Percentiles rank a stretch among this genome's conserved stretches.
phyloP scores from a whole-genome alignment of 106 monocot species.

The Acorus calamus region DNA sequence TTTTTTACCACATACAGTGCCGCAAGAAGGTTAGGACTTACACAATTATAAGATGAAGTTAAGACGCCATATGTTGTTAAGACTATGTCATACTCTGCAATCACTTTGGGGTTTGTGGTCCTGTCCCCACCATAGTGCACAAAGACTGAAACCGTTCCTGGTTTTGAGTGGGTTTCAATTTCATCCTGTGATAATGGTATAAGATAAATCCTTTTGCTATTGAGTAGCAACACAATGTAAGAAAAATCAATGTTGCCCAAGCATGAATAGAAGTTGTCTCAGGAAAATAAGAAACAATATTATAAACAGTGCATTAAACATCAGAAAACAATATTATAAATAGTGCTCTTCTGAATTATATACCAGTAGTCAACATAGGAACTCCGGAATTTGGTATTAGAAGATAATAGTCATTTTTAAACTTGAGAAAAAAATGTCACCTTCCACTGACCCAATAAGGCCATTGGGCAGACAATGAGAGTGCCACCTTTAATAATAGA shows the following conservation, averaged over 20 bases:
- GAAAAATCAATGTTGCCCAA: too few relatives aligned
- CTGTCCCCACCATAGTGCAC: constrained; percentile 80
- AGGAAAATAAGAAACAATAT: neutral
- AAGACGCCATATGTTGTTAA: constrained; percentile 85
- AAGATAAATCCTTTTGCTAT: too few relatives aligned
- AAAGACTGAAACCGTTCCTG: constrained; percentile 66
- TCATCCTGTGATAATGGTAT: constrained; percentile 47
- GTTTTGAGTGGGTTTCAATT: constrained; percentile 55
- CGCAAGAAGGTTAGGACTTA: constrained; percentile 12
- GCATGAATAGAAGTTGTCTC: too few relatives aligned
- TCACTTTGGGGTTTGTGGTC: constrained; percentile 36
- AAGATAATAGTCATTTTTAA: too few relatives aligned
- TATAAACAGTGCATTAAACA: constrained; percentile 1
- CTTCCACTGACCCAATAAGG: constrained; percentile 95
- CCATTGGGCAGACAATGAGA: constrained; percentile 91
- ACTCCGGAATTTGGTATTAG: too few relatives aligned
- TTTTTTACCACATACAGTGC: neutral
- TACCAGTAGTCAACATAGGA: too few relatives aligned
- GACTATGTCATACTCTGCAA: constrained; percentile 58
- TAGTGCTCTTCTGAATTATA: too few relatives aligned
- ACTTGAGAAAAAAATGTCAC: constrained; percentile 11
- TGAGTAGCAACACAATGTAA: too few relatives aligned
- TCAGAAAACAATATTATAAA: neutral
- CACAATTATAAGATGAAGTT: constrained; percentile 38
- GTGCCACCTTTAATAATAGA: constrained; percentile 62